These are phyloP conservation scores for Bassia scoparia DNA, from an alignment of 148 eudicot genomes.

Conservation along the genomic window DNA sequence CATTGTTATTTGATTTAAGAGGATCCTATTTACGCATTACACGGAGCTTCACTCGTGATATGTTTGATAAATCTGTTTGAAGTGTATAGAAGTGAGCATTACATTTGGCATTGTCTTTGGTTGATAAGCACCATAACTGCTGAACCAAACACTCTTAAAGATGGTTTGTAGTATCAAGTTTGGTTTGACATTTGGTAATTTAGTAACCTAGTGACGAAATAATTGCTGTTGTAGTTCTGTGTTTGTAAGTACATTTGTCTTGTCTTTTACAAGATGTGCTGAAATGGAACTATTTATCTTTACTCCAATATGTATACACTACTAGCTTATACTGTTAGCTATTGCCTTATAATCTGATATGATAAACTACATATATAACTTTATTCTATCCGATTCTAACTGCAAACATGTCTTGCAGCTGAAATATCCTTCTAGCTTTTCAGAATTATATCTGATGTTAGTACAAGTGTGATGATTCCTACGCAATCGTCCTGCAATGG, in stretches of 20 bases:
- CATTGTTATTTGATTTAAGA: too few species aligned
- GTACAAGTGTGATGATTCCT: conserved; percentile 97
- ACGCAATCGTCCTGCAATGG: conserved; percentile 79
- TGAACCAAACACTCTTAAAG: too few species aligned
- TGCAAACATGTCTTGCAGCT: conserved; percentile 51
- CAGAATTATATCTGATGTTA: conserved; percentile 93
- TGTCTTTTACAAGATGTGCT: neutral
- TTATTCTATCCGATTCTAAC: conserved; percentile 16
- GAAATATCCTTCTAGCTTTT: conserved; percentile 94
- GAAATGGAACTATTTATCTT: neutral
- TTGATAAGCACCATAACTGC: too few species aligned
- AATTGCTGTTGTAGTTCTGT: neutral
- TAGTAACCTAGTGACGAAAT: too few species aligned
- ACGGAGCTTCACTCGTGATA: too few species aligned
- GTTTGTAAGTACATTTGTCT: neutral
- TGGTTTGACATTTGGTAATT: too few species aligned
- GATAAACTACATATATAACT: neutral
- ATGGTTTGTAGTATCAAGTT: too few species aligned
- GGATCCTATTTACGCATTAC: too few species aligned
- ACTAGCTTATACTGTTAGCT: neutral
- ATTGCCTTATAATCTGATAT: neutral
- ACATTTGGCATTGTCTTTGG: too few species aligned
- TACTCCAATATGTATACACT: neutral
- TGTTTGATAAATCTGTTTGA: too few species aligned
- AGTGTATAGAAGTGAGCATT: too few species aligned